Evolutionary conservation across 306 rosid species (phyloP), one percentile per base, ranked within the genome.

Genomic region (Sesbania bispinosa): DNA sequence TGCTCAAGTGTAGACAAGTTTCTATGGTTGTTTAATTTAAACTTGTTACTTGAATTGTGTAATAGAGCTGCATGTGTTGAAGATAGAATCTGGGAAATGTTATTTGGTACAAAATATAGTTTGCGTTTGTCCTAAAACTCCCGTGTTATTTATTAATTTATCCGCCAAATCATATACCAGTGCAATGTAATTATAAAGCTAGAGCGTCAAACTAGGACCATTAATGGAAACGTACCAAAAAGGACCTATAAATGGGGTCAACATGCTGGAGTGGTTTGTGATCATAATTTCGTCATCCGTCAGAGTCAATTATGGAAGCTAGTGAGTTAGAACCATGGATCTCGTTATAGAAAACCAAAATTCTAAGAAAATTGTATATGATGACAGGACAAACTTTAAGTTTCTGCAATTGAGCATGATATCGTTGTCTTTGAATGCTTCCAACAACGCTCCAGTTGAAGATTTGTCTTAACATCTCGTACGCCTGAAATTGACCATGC

Each of bases 1-100:
- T 62, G 18, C 19, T 77, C 52, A 50, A 48, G 73, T 59, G 43
- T 75, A 78, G 36, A 51, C 16, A 26, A 11, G 71, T 61, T 75
- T 58, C 50, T 54, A 19, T 50, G 50, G 71, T 53, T 74, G 51
- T 66, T 55, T 51, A 60, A 14, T 27, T 47, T 67, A 60, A 55
- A 58, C 54, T 29, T 19, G 47, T 46, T 38, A 24, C 38, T 70
- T 50, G 61, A 79, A 70, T 52, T 82, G 76, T 82, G 76, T 75
- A 70, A 39, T 63, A 46, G 73, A 51, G 66, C 32, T 63, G 36
- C 71, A 36, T 73, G 35, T 54, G 78, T 67, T 71, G 45, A 65
- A 58, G 63, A 11, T 69, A 32, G 62, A 67, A 52, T 63, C 46
- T 46, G 62, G 77, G 62, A 60, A 62, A 36, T 45, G 74, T 59